Base-by-base conservation (phyloP, 208 protist genomes). In the Naegleria lovaniensis region DNA sequence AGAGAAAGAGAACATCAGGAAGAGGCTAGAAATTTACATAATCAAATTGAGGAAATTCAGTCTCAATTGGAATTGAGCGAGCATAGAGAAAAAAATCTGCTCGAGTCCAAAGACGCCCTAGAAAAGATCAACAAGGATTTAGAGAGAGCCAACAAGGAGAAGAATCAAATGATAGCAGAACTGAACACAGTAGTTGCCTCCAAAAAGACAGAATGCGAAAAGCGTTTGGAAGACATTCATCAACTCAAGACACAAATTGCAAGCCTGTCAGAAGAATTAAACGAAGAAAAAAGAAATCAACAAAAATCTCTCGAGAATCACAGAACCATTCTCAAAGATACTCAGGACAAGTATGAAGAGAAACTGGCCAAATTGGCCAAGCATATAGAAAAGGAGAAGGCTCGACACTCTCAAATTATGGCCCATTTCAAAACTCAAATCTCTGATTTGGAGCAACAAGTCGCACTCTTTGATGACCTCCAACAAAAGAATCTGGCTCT, bases 41-140 rank as follows among this genome's bases (percentile, higher is more conserved):
- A 48, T 40, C 29, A 85, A 43, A 13, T 85, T 6, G 40, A 85
- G n/a, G 83, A 85, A 48, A 0, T 85, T 40, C 83, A 85, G 29
- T 29, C 67, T 9, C 67, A 79, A 9, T 33, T 79, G 36, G 67
- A 79, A 6, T 79, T 79, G 29, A 79, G 67, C 9, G 67, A 79
- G n/a, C 67, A 79, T 36, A 79, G 9, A 79, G 67, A 79, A n/a
- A 79, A 79, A 33, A 85, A 43, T 85, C 1, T 43, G 4, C 11
- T n/a, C 9, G 83, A 85, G n/a, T 33, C 15, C 16, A 39, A n/a
- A 48, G 83, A 43, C 4, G 33, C 36, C 9, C 25, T 85, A 0
- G 83, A 85, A 85, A 29, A 11, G 9, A 85, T 85, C 9, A 85
- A 85, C 29, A 85, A 43, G n/a, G 83, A 48, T 85, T 85, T 85